Evolutionary conservation across 2,329 filamentous ascomycete species (phyloP).

Genomic region (Trichocomaceae sp.): DNA sequence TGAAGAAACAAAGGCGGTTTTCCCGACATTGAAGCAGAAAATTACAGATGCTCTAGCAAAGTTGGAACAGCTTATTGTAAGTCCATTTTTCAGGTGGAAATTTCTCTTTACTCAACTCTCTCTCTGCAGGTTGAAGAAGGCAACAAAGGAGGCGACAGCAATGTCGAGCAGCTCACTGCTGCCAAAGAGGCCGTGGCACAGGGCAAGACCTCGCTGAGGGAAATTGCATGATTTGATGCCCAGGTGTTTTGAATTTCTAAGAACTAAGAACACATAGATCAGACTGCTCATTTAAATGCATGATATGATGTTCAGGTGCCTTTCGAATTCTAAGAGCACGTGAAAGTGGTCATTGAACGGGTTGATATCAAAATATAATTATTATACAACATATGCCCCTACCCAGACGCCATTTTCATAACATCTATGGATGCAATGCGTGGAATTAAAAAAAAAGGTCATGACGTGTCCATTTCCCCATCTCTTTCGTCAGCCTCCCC

Average conservation of each 20-base stretch:
- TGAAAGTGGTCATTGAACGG: too few species aligned
- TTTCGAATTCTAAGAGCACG: too few species aligned
- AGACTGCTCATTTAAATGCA: background rate
- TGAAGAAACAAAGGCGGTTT: slow-evolving; percentile 81
- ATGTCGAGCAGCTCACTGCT: slow-evolving; percentile 36
- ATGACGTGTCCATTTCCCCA: slow-evolving; percentile 63
- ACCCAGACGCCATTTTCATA: too few species aligned
- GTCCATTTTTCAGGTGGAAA: slow-evolving; percentile 18
- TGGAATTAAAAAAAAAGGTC: slow-evolving; percentile 1
- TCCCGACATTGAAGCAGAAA: slow-evolving; percentile 63
- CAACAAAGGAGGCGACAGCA: slow-evolving; percentile 34
- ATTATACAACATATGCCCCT: background rate
- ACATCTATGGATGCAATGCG: too few species aligned
- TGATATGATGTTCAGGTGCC: too few species aligned
- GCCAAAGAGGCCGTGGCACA: slow-evolving; percentile 37
- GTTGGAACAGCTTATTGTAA: slow-evolving; percentile 69
- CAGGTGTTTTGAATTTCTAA: background rate
- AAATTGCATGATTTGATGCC: slow-evolving; percentile 27
- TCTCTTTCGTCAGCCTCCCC: slow-evolving; percentile 43
- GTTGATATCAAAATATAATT: background rate
- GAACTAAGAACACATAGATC: background rate
- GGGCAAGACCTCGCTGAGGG: slow-evolving; percentile 34
- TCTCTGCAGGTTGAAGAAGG: slow-evolving; percentile 31
- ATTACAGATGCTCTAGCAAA: slow-evolving; percentile 65
- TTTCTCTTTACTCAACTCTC: background rate